Evolutionary conservation across 2,329 filamentous ascomycete genomes (phyloP).

Genomic region (Claviceps cyperi): DNA sequence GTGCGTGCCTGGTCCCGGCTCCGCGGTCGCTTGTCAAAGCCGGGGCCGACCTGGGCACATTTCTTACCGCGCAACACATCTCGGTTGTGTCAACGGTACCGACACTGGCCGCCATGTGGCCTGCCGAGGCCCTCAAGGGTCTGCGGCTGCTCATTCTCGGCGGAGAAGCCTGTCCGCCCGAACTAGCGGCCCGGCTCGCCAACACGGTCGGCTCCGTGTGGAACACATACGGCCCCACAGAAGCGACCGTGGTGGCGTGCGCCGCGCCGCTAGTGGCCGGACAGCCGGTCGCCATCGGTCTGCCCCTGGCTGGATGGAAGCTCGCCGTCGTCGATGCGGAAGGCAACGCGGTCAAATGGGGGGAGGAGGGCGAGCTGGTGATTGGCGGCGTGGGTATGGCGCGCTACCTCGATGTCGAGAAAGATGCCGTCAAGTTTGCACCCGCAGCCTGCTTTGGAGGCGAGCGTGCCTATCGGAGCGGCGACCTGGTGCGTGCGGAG

Average conservation of each 20-base stretch:
- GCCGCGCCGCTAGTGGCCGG: constrained; percentile 9
- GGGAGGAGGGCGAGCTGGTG: constrained; percentile 11
- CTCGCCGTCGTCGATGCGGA: constrained; percentile 20
- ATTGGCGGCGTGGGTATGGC: constrained; percentile 12
- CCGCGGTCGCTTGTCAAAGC: constrained; percentile 11
- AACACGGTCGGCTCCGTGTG: constrained; percentile 9
- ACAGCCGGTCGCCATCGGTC: constrained; percentile 9
- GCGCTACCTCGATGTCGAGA: constrained; percentile 10
- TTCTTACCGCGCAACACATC: constrained; percentile 10
- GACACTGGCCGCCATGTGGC: constrained; percentile 11
- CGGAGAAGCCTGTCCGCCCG: constrained; percentile 11
- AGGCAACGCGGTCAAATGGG: constrained; percentile 27
- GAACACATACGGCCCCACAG: constrained; percentile 15
- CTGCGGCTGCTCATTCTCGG: constrained; percentile 12
- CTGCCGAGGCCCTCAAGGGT: constrained; percentile 8
- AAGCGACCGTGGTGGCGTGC: constrained; percentile 12
- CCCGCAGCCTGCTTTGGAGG: constrained; percentile 9
- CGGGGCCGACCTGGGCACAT: constrained; percentile 9
- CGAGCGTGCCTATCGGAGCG: constrained; percentile 13
- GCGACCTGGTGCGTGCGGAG: constrained; percentile 13
- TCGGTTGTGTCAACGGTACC: constrained; percentile 12
- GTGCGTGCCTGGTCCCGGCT: constrained; percentile 10
- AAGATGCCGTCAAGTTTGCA: constrained; percentile 10
- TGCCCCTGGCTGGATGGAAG: constrained; percentile 11
- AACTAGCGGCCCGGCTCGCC: constrained; percentile 9